Evolutionary conservation across 2,329 filamentous ascomycete species (phyloP).

Genomic region (Cercospora sp.): DNA sequence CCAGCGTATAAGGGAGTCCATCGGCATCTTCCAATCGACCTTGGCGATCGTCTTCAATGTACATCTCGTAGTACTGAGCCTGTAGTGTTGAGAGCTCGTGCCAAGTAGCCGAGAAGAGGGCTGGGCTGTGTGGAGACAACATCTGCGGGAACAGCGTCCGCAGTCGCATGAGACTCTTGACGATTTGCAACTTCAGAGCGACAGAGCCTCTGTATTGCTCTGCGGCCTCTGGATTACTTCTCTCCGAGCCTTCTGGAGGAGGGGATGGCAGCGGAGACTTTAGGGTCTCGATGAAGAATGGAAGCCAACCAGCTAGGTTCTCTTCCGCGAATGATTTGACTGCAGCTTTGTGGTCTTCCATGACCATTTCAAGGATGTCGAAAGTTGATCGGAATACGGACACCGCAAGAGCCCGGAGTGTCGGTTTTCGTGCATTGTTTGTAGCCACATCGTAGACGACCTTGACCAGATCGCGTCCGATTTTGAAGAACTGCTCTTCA

Average conservation of each 20-base stretch:
- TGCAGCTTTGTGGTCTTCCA: conserved; percentile 84
- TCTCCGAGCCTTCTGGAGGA: conserved; percentile 62
- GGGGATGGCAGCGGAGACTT: conserved; percentile 69
- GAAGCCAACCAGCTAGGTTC: conserved; percentile 75
- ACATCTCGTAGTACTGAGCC: conserved; percentile 74
- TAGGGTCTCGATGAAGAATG: conserved; percentile 80
- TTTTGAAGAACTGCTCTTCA: conserved; percentile 91
- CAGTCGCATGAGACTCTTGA: conserved; percentile 86
- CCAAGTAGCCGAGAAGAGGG: conserved; percentile 86
- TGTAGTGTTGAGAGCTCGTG: conserved; percentile 76
- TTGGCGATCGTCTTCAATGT: conserved; percentile 81
- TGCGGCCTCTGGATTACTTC: conserved; percentile 55
- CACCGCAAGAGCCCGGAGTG: conserved; percentile 77
- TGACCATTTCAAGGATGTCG: conserved; percentile 93
- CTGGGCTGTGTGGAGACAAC: conserved; percentile 77
- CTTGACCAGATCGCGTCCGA: conserved; percentile 81
- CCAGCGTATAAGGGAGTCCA: conserved; percentile 87
- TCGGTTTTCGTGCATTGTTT: conserved; percentile 69
- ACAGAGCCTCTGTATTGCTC: conserved; percentile 78
- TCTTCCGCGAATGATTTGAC: conserved; percentile 90
- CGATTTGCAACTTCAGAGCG: conserved; percentile 87
- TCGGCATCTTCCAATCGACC: conserved; percentile 87
- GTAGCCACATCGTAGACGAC: conserved; percentile 80
- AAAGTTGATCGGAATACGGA: conserved; percentile 90
- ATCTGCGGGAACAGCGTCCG: conserved; percentile 78